Evolutionary conservation across 2,329 filamentous ascomycete species (phyloP).

Genomic region (Penicillium psychrosexuale): DNA sequence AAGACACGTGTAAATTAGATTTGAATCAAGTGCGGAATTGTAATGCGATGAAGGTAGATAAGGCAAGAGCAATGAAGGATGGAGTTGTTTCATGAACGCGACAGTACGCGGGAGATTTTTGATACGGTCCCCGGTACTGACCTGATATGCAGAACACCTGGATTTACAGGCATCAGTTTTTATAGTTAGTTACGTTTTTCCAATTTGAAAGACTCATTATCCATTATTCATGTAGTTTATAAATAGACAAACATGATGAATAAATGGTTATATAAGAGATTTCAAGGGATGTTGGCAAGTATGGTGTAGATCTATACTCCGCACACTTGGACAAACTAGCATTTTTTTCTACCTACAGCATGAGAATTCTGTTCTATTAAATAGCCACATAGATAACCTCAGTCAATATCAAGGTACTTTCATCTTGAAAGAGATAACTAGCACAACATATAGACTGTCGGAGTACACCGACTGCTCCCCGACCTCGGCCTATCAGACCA

Average conservation of each 20-base stretch:
- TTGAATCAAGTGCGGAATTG: conserved; percentile 8
- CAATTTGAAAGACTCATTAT: not conserved
- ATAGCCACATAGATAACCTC: not conserved
- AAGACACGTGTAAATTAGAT: not conserved
- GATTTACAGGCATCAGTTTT: conserved; percentile 12
- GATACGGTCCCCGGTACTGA: conserved; percentile 16
- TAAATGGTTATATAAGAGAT: no score
- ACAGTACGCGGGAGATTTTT: conserved; percentile 40
- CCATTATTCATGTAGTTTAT: no score
- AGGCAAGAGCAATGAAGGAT: not conserved
- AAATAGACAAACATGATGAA: no score
- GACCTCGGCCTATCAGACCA: not conserved
- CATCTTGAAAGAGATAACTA: not conserved
- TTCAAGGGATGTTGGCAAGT: not conserved
- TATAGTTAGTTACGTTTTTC: no score
- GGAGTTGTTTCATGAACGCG: conserved; percentile 7
- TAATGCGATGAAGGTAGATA: conserved; percentile 11
- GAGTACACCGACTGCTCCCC: not conserved
- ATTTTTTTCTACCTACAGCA: not conserved
- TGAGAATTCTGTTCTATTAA: not conserved
- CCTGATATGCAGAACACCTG: conserved; percentile 25
- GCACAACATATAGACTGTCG: no score
- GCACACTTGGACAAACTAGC: not conserved
- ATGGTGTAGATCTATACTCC: not conserved
- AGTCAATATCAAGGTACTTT: not conserved